Evolutionary conservation across 805 yeast species (phyloP), one percentile per base, ranked within the genome.

Genomic region (Tetrapisispora arboricola): DNA sequence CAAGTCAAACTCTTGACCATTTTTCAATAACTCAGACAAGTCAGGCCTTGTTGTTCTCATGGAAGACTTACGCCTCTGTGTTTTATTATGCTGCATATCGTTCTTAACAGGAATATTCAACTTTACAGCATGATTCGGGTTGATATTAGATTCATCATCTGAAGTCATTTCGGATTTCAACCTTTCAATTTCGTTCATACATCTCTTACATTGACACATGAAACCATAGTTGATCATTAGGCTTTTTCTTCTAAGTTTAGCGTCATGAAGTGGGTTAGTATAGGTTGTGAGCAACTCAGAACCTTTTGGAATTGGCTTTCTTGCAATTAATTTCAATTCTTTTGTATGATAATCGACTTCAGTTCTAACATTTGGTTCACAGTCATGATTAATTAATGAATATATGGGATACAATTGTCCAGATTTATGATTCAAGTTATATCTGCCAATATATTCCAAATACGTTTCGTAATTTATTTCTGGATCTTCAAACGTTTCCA

Each of bases 181-280:
- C 24, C 40, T 41, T 17, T 39, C 26, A 12, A 68, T 54, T 46
- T 82, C 88, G 7, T 63, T 64, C 50, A 72, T 71, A 59, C 95
- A 85, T 47, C 80, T 72, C 11, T 60, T 50, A 57, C 95, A 85
- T 20, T 57, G 59, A 59, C 95, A 85, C 16, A 71, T 53, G 57
- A 85, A 85, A 4, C 94, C 94, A 84, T 86, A 85, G 50, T 80
- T 79, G 11, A 77, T 75, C 44, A 88, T 62, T 37, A 85, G 63
- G 47, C 74, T 78, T 47, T 81, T 58, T 50, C 75, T 77, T 47
- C 95, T 71, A 43, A 78, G 75, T 35, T 70, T 73, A 8, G 78
- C 73, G 2, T 76, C 73, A 50, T 75, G 78, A 6, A 64, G 57
- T 2, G 87, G 85, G 49, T 81, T 76, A 2, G 84, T 84, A 50